Evolutionary conservation across 1,284 basidiomycete genomes (phyloP).

Genomic region (Cryptococcus sp.): DNA sequence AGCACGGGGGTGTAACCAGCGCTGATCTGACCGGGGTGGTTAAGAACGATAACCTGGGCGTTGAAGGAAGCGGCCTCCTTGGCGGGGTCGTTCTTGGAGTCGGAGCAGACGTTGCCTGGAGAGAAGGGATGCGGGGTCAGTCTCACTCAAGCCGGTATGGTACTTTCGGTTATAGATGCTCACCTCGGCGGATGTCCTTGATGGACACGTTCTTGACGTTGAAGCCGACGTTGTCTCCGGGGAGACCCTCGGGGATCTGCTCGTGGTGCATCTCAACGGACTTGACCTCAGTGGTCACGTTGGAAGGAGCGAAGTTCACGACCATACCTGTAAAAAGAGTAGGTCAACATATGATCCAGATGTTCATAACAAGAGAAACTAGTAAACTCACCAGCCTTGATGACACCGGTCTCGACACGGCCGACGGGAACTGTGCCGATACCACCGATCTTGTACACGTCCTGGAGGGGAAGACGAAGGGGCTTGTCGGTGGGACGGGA

Average conservation of each 20-base stretch:
- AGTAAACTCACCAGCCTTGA: slow-evolving; percentile 73
- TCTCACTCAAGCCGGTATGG: no score
- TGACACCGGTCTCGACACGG: slow-evolving; percentile 99
- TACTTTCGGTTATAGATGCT: no score
- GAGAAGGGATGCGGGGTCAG: no score
- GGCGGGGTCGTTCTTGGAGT: slow-evolving; percentile 99
- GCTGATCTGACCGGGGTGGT: slow-evolving; percentile 99
- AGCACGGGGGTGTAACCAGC: slow-evolving; percentile 81
- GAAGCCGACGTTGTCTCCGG: slow-evolving; percentile 90
- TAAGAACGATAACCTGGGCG: slow-evolving; percentile 99
- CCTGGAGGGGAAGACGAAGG: slow-evolving; percentile 99
- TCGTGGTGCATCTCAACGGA: slow-evolving; percentile 99
- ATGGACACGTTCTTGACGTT: slow-evolving; percentile 85
- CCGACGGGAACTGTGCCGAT: slow-evolving; percentile 99
- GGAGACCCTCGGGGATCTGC: slow-evolving; percentile 89
- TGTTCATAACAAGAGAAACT: slow-evolving; percentile 34
- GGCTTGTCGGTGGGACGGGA: slow-evolving; percentile 97
- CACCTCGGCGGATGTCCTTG: slow-evolving; percentile 98
- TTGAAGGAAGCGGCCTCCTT: slow-evolving; percentile 99
- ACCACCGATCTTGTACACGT: slow-evolving; percentile 99
- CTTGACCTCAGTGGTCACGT: slow-evolving; percentile 99
- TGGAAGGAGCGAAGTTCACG: slow-evolving; percentile 92
- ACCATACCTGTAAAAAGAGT: slow-evolving; percentile 78
- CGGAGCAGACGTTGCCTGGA: slow-evolving; percentile 79
- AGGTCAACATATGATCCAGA: slow-evolving; percentile 8